phyloP scores from a whole-genome alignment of 192 early-diverging fungal genomes.

The Gryganskiella cystojenkinii region DNA sequence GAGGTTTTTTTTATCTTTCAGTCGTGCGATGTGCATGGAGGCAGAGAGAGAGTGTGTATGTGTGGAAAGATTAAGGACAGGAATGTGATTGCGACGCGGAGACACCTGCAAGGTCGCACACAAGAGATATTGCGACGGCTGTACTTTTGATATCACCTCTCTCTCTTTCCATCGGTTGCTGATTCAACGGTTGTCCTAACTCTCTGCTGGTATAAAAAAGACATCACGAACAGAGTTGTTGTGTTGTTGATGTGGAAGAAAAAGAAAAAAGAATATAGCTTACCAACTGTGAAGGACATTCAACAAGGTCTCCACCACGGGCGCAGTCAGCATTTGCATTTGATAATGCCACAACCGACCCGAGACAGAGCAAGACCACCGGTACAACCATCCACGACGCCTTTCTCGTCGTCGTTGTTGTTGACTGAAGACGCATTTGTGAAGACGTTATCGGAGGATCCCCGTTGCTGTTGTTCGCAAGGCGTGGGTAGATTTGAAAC shows the following conservation, averaged over 20 bases:
- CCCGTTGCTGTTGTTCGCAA: too few species aligned
- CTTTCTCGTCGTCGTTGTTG: neutral
- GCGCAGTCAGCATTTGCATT: slow-evolving; percentile 1
- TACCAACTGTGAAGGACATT: slow-evolving; percentile 12
- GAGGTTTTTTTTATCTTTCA: neutral
- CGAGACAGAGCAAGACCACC: slow-evolving; percentile 23
- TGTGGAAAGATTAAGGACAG: neutral
- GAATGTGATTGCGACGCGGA: neutral
- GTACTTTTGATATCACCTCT: neutral
- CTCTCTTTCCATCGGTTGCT: too few species aligned
- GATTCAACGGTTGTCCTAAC: too few species aligned
- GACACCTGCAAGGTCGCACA: too few species aligned
- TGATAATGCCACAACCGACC: slow-evolving; percentile 19
- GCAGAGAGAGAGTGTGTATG: neutral
- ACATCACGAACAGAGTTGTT: too few species aligned
- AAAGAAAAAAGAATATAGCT: neutral
- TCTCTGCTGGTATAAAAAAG: too few species aligned
- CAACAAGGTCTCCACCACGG: neutral
- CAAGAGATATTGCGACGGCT: neutral
- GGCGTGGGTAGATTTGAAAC: too few species aligned
- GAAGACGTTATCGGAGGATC: slow-evolving; percentile 1
- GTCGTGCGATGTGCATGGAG: neutral
- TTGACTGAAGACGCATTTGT: slow-evolving; percentile 18
- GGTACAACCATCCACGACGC: slow-evolving; percentile 19
- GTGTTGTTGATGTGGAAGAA: neutral